Base-by-base conservation (phyloP, 2,329 filamentous ascomycete species). In the Helotiales sp. region DNA sequence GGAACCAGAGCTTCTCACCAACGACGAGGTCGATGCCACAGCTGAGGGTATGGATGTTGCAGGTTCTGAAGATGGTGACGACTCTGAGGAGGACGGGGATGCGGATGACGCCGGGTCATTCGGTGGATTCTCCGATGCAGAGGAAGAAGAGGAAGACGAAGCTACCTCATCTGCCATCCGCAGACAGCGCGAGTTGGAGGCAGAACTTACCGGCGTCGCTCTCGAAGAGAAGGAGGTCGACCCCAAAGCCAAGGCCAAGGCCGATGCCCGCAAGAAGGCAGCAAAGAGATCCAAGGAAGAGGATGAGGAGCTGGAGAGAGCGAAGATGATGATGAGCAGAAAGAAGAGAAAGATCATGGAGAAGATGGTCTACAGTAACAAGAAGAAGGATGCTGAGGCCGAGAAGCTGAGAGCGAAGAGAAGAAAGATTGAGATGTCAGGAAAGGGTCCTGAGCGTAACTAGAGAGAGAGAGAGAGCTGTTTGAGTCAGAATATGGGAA, bases 281-380 rank as follows among this genome's bases (percentile, higher is more conserved):
- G 85, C 87, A 73, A 91, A 90, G 82, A 90, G 92, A 80, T 87
- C 88, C 40, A 87, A 88, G 68, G 85, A 89, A 75, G 92, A 96
- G 77, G 89, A 91, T 3, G 96, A 98, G 80, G 94, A 98, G 75
- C 81, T 96, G 66, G 93, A 97, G 80, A 87, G 95, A 70, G 91
- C 93, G 79, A 97, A 97, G 88, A 96, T 96, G 83, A 99, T 99
- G 96, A 90, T 98, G 84, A 92, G 91, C 80, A 92, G 96, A 80
- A 96, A 96, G 87, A 99, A 98, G 89, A 87, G 96, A 76, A 97
- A 97, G 89, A 83, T 97, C 76, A 91, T 95, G 73, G 96, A 98
- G 84, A 96, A 97, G 84, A 99, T 99, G 93, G 86, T 93, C 77
- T 96, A 97, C 81, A 93, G 89, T 70, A 97, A 97, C 81, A 94